A percentile compares a stretch with the other conserved stretches of the same genome.
These are phyloP conservation scores for Chaetomiaceae sp. DNA, from an alignment of 2,329 filamentous ascomycete species.

Conservation along the genomic window DNA sequence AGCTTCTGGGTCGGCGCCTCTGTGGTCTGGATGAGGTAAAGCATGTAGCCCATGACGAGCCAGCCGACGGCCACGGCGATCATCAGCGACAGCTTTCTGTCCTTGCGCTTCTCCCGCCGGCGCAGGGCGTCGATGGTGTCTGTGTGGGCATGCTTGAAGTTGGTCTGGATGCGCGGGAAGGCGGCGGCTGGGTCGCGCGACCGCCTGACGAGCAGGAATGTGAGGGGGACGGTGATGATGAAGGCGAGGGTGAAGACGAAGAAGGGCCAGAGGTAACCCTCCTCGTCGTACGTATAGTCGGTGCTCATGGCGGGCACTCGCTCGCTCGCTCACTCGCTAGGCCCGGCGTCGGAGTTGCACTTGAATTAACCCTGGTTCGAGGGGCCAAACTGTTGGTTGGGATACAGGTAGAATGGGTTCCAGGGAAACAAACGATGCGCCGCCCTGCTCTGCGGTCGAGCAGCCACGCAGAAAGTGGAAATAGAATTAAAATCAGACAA, in stretches of 20 bases:
- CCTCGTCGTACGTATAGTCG: slow-evolving; percentile 97
- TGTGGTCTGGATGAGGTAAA: slow-evolving; percentile 81
- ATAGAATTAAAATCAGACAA: neutral
- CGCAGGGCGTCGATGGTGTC: slow-evolving; percentile 78
- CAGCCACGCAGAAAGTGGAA: slow-evolving; percentile 1
- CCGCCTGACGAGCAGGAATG: slow-evolving; percentile 78
- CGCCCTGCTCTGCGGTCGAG: too few relatives aligned
- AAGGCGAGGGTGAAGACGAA: slow-evolving; percentile 89
- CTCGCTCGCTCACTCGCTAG: neutral
- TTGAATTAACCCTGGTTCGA: neutral
- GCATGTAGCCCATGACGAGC: slow-evolving; percentile 80
- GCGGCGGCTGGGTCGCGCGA: slow-evolving; percentile 71
- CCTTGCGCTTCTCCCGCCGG: slow-evolving; percentile 80
- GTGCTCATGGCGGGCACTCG: slow-evolving; percentile 63
- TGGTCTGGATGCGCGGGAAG: slow-evolving; percentile 73
- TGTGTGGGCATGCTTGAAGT: slow-evolving; percentile 75
- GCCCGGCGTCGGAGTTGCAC: neutral
- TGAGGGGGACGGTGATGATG: slow-evolving; percentile 83
- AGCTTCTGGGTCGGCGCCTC: slow-evolving; percentile 66
- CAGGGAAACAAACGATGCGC: too few relatives aligned
- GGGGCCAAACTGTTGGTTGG: neutral
- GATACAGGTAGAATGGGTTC: too few relatives aligned
- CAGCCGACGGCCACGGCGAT: slow-evolving; percentile 72
- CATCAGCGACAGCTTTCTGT: slow-evolving; percentile 80
- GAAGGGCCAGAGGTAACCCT: slow-evolving; percentile 98